Evolutionary conservation across 2,329 filamentous ascomycete species (phyloP), one percentile per base, ranked within the genome.

Genomic region (Nothophaeocryptopus gaeumannii): DNA sequence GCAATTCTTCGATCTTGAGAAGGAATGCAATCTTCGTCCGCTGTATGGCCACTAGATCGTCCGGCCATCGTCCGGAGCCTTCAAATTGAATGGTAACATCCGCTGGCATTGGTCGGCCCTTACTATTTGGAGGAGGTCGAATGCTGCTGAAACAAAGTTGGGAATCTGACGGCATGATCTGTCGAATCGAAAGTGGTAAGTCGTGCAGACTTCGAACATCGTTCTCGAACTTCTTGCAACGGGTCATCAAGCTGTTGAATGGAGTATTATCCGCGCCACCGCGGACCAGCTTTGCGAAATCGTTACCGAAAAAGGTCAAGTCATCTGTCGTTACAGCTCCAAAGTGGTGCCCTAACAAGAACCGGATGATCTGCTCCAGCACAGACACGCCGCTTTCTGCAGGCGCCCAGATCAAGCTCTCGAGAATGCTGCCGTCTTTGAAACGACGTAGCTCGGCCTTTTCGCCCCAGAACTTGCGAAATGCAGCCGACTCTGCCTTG

Each of bases 381-480:
- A 96, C 82, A 5, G 84, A 81, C 30, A 72, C 68, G 1, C 82
- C 74, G 36, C 52, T 52, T 1, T 79, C 74, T 47, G 80, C 78
- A 57, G 84, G 80, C 2, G 71, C 77, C 93, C 93, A 99, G 14
- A 95, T 85, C 29, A 97, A 75, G 63, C 88, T 96, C 69, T 99
- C 95, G 8, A 90, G 78, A 58, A 99, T 96, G 61, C 86, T 92
- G 15, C 93, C 93, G 63, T 97, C 90, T 62, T 91, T 95, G 76
- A 99, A 99, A 14, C 93, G 87, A 57, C 93, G 83, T 39, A 99
- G 77, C 68, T 99, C 93, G 1, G 93, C 82, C 67, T 93, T 95
- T 8, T 92, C 86, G 5, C 92, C 93, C 93, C 95, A 99, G 67
- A 99, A 97, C 31, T 85, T 82, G 32, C 89, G 87, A 68, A 96